Evolutionary conservation across 2,329 filamentous ascomycete genomes (phyloP).

Genomic region (Stemphylium lycopersici): DNA sequence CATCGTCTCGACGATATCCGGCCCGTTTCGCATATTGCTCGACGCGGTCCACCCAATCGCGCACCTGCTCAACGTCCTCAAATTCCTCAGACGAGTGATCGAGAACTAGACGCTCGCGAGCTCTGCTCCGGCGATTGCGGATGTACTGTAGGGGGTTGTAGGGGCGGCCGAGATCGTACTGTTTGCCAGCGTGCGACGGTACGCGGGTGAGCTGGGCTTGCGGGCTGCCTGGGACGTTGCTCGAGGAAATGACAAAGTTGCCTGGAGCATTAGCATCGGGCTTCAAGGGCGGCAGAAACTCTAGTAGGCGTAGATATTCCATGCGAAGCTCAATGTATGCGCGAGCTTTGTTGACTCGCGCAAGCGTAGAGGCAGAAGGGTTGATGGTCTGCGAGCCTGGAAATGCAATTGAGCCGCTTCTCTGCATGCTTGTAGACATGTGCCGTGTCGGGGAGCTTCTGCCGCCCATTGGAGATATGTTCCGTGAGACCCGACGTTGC

Average conservation of each 20-base stretch:
- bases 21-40: conserved; percentile 53
- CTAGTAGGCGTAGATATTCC: conserved; percentile 82
- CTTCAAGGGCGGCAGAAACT: conserved; percentile 76
- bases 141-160: conserved; percentile 96
- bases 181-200: conserved; percentile 45
- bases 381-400: conserved; percentile 57
- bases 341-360: conserved; percentile 82
- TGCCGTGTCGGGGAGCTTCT: conserved; percentile 42
- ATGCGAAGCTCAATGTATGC: conserved; percentile 83
- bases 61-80: conserved; percentile 72
- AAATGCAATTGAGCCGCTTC: conserved; percentile 33
- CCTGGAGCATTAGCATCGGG: conserved; percentile 50
- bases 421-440: conserved; percentile 35
- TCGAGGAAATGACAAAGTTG: conserved; percentile 49
- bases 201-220: conserved; percentile 49
- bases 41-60: conserved; percentile 77
- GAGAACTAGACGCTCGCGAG: conserved; percentile 75
- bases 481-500: conserved; percentile 68
- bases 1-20: conserved; percentile 47
- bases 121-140: conserved; percentile 84
- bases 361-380: conserved; percentile 80
- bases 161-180: conserved; percentile 64
- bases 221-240: conserved; percentile 50
- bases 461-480: conserved; percentile 62
- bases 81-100: conserved; percentile 80